Base-by-base conservation (phyloP, 495 filamentous ascomycete genomes). In the Aspergillus olivimuriae region DNA sequence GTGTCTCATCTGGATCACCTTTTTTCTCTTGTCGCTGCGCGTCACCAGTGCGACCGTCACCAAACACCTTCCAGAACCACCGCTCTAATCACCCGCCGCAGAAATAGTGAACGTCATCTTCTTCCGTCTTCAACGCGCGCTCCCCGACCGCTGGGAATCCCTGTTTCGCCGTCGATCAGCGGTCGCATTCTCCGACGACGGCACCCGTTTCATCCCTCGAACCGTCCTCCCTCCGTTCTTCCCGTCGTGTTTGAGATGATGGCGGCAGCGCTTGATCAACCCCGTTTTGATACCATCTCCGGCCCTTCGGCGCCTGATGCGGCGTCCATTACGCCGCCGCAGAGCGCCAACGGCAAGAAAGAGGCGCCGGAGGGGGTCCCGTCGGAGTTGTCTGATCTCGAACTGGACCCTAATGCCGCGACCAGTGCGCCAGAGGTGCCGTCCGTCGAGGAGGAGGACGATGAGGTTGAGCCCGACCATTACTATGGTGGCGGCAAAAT, bases 401-500 rank as follows among this genome's bases (percentile, higher is more conserved):
- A 73, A 41, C 58, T 73, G 33, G 69, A 71, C 46, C 47, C 52
- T 14, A 63, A 63, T 43, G 46, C 54, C 12, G 38, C 57, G 24
- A 28, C 6, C 5, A 28, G 55, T 17, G 48, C 48, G n/a, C 50
- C 47, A 16, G 56, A 61, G 7, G 56, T 30, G 30, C 37, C 16
- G 44, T 62, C 48, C 19, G 58, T 64, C 24, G 59, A 62, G 36
- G 72, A 65, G 6, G 71, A 70, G n/a, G 74, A 81, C 9, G 82
- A 85, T 43, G 83, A 87, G 47, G 86, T 87, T 43, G 69, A 80
- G 45, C 92, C 92, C 2, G 88, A 89, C 55, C 83, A 95, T 62
- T 95, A 84, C 66, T 92, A 87, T 53, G 84, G 82, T 26, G 81
- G 73, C 53, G 88, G 89, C 52, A 87, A 80, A 50, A 83, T 98